Evolutionary conservation across 129 eudicot genomes (phyloP), one percentile per base, ranked within the genome.

Genomic region (Scalesia atractyloides): DNA sequence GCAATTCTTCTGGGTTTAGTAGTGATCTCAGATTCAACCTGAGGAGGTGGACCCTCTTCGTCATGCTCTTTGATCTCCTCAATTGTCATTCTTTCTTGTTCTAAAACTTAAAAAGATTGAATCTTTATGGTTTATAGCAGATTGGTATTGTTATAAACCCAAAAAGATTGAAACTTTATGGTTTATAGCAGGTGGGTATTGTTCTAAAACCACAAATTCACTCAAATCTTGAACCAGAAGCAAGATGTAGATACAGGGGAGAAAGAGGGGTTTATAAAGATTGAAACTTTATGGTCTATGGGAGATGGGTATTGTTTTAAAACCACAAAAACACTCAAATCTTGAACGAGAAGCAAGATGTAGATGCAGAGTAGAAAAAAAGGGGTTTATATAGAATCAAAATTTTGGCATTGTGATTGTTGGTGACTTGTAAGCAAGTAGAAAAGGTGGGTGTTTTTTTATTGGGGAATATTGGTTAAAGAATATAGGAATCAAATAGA

Each of bases 1-100:
- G 93, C 98, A 82, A 94, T 94, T 13, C 98, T 91, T 66, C 96
- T 72, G 22, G 98, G 98, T 71, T 49, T 81, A 7, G 89, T 82
- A 17, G 58, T 80, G 63, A 74, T 79, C 63, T 83, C 89, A 7
- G 74, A 69, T 60, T 87, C 97, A 72, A 86, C 74, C 49, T 84
- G 74, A 74, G 70, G 86, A 68, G 88, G 87, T 41, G 89, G 84
- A 19, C 75, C 72, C 26, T 84, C 84, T 24, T 86, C 91, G 76
- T 87, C 95, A 16, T 83, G 86, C 30, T 77, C 64, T 69, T 75
- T 84, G 18, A 57, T 74, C 39, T 75, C 66, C 73, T 89, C 87
- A 43, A 68, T 78, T 24, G 84, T 79, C 59, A 85, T 84, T 85
- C 80, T 84, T 33, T 37, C 64, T 72, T 47, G 79, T 51, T 70